Base-by-base conservation (phyloP, 441 rosid species). In the Dalechampia spathulata region DNA sequence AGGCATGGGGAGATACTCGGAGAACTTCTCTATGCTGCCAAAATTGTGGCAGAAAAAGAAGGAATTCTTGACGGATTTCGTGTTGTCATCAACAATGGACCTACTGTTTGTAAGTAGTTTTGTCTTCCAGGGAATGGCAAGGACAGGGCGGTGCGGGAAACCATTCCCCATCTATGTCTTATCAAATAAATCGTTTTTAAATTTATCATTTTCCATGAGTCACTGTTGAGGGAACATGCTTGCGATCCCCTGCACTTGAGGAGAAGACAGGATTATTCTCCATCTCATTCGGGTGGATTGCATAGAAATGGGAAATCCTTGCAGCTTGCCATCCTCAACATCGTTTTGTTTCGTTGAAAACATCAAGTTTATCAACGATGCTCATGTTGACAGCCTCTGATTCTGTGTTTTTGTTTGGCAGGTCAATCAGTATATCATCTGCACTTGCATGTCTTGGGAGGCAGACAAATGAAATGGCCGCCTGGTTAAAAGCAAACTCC, bases 341-440 rank as follows among this genome's bases (percentile, higher is more conserved):
- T n/a, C n/a, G n/a, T n/a, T n/a, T n/a, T n/a, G n/a, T n/a, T n/a
- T n/a, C n/a, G n/a, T n/a, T n/a, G n/a, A n/a, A n/a, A n/a, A n/a
- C n/a, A n/a, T n/a, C n/a, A n/a, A n/a, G n/a, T n/a, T n/a, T n/a
- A 30, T 15, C 32, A 32, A 16, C 16, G 16, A 16, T 40, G 28
- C 7, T 60, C 17, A 14, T 53, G 42, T 27, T 57, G 49, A 54
- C 34, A 16, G 45, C 58, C 10, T 49, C 11, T 2, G 10, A 34
- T 2, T 52, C 50, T 42, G n/a, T n/a, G n/a, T n/a, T n/a, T n/a
- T n/a, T n/a, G n/a, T 30, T 30, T 47, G 14, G 20, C 74, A 86
- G 98, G 95, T 65, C 93, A 91, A 86, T 88, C 96, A 57, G 95
- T 88, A 59, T 82, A 82, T 76, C 95, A 88, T 75, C 86, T 91